Evolutionary conservation across 2,329 filamentous ascomycete genomes (phyloP).

Genomic region (Aspergillus piperis): DNA sequence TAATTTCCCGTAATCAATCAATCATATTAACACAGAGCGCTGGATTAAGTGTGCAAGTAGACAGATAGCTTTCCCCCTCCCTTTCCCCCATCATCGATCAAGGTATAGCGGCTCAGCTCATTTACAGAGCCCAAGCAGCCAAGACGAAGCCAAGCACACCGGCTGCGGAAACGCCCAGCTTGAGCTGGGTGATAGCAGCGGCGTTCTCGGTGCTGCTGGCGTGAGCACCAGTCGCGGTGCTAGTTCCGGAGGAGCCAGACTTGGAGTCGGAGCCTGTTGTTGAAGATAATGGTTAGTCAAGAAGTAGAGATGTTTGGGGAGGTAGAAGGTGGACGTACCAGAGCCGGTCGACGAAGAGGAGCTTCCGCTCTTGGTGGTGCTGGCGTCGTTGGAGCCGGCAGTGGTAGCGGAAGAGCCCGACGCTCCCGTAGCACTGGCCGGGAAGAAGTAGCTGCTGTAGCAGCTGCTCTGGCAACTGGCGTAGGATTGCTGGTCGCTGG

Average conservation of each 20-base stretch:
- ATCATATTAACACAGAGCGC: too few relatives aligned
- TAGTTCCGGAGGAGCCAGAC: slow-evolving; percentile 13
- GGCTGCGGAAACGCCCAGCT: slow-evolving; percentile 37
- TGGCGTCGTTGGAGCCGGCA: slow-evolving; percentile 22
- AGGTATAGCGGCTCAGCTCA: background rate
- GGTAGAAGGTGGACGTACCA: slow-evolving; percentile 9
- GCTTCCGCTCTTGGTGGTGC: slow-evolving; percentile 17
- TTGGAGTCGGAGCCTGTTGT: slow-evolving; percentile 6
- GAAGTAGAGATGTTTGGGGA: background rate
- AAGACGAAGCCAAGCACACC: slow-evolving; percentile 38
- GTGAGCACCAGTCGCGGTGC: slow-evolving; percentile 19
- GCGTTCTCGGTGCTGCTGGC: slow-evolving; percentile 31
- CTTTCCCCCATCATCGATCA: too few relatives aligned
- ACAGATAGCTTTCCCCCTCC: too few relatives aligned
- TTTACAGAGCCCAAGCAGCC: slow-evolving; percentile 42
- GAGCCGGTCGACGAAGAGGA: slow-evolving; percentile 14
- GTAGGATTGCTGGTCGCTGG: slow-evolving; percentile 49
- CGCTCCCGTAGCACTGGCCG: slow-evolving; percentile 25
- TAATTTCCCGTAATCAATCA: too few relatives aligned
- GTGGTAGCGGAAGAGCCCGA: slow-evolving; percentile 25
- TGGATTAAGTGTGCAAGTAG: too few relatives aligned
- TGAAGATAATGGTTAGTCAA: background rate
- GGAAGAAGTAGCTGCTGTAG: slow-evolving; percentile 53
- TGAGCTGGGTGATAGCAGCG: slow-evolving; percentile 28
- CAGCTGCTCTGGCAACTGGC: slow-evolving; percentile 53